These are phyloP conservation scores for Sclerotinia nivalis DNA, from an alignment of 2,329 filamentous ascomycete genomes.

Conservation along the genomic window DNA sequence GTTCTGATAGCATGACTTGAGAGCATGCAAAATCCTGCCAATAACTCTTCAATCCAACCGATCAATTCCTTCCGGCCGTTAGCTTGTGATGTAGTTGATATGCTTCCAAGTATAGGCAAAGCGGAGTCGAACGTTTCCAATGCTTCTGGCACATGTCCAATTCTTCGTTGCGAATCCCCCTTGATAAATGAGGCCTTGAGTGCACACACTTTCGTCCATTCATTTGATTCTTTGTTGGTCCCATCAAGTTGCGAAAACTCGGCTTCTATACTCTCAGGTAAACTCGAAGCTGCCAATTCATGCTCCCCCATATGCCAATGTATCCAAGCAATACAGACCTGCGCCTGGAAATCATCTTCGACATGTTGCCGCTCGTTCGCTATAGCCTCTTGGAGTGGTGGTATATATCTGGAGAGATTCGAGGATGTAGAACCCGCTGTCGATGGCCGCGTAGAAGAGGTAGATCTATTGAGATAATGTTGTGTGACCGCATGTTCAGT, in stretches of 20 bases:
- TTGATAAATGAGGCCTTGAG: constrained; percentile 78
- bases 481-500: constrained; percentile 66
- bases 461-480: constrained; percentile 43
- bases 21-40: constrained; percentile 74
- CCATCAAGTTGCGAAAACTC: constrained; percentile 55
- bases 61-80: constrained; percentile 63
- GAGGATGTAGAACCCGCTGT: constrained; percentile 34
- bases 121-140: constrained; percentile 66
- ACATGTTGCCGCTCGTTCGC: constrained; percentile 55
- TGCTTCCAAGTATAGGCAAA: constrained; percentile 59
- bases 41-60: constrained; percentile 75
- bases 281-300: constrained; percentile 55
- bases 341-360: constrained; percentile 73
- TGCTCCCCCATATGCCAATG: constrained; percentile 77
- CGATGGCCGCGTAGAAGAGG: constrained; percentile 29
- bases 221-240: constrained; percentile 54
- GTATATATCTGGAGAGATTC: constrained; percentile 35
- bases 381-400: constrained; percentile 54
- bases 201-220: constrained; percentile 82
- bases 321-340: constrained; percentile 81
- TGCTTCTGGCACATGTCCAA: constrained; percentile 56
- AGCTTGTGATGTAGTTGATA: constrained; percentile 51
- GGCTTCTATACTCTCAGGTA: constrained; percentile 64
- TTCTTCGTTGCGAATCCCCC: constrained; percentile 60
- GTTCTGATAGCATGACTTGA: constrained; percentile 59